A percentile compares a stretch with the other conserved stretches of the same genome.
phyloP scores from a whole-genome alignment of 495 filamentous ascomycete species.

The Sabuloglossum arenarium region DNA sequence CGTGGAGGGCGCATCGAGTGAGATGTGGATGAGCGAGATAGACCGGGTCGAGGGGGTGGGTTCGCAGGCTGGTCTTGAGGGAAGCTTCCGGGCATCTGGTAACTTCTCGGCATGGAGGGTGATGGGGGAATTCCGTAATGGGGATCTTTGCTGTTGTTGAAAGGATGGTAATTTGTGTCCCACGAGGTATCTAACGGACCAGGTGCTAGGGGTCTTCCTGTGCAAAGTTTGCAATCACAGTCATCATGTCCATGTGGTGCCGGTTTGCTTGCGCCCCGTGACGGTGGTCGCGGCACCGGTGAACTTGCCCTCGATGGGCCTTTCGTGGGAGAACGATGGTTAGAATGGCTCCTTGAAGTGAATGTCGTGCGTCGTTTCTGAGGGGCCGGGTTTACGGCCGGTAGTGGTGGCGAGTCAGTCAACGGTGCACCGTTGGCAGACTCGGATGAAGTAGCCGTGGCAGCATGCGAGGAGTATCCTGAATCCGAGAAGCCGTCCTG shows the following conservation, averaged over 20 bases:
- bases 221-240: conserved; percentile 1
- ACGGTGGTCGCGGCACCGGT: neutral
- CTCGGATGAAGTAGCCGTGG: neutral
- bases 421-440: neutral
- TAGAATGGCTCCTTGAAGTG: neutral
- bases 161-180: neutral
- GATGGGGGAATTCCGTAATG: neutral
- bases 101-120: neutral
- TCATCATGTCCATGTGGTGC: conserved; percentile 1
- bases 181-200: neutral
- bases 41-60: neutral
- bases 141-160: neutral
- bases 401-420: neutral
- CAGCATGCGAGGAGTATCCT: conserved; percentile 3
- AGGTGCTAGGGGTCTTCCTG: neutral
- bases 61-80: neutral
- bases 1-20: neutral
- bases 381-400: neutral
- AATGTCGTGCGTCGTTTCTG: neutral
- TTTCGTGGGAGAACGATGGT: neutral
- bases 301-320: neutral
- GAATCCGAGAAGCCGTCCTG: conserved; percentile 5
- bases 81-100: neutral
- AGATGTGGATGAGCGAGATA: neutral
- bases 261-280: neutral